These are phyloP conservation scores for Torulaspora gathmanii DNA, from an alignment of 805 yeast genomes.

Conservation along the genomic window DNA sequence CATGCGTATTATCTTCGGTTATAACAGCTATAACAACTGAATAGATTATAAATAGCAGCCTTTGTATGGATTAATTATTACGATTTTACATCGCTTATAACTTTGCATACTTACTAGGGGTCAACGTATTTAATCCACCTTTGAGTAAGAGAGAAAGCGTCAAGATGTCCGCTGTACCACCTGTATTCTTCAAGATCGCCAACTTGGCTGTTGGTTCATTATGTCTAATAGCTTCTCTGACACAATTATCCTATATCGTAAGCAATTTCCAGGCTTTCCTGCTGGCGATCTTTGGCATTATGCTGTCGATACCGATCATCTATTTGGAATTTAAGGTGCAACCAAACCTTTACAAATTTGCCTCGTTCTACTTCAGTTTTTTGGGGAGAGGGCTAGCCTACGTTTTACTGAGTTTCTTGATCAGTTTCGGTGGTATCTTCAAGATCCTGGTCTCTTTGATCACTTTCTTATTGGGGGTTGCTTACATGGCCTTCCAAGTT, in stretches of 20 bases:
- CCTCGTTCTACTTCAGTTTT: slow-evolving; percentile 63
- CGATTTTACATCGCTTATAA: background rate
- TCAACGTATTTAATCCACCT: background rate
- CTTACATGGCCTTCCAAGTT: slow-evolving; percentile 59
- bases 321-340: slow-evolving; percentile 43
- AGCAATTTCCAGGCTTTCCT: slow-evolving; percentile 41
- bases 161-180: slow-evolving; percentile 15
- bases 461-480: slow-evolving; percentile 57
- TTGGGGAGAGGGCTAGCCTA: slow-evolving; percentile 47
- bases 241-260: slow-evolving; percentile 22
- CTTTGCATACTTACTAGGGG: too few relatives aligned
- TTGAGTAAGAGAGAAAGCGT: background rate
- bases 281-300: slow-evolving; percentile 53
- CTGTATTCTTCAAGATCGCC: slow-evolving; percentile 35
- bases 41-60: slow-evolving; percentile 5
- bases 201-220: slow-evolving; percentile 54
- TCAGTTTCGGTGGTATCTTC: slow-evolving; percentile 51
- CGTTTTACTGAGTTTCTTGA: slow-evolving; percentile 43
- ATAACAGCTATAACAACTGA: slow-evolving; percentile 5
- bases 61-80: slow-evolving; percentile 5
- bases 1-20: slow-evolving; percentile 2
- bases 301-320: slow-evolving; percentile 51
- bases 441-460: slow-evolving; percentile 55
- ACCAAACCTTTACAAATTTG: slow-evolving; percentile 58
- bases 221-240: slow-evolving; percentile 38